Conservation (phyloP, 805 yeast genomes). For the Candida odintsovae region DNA sequence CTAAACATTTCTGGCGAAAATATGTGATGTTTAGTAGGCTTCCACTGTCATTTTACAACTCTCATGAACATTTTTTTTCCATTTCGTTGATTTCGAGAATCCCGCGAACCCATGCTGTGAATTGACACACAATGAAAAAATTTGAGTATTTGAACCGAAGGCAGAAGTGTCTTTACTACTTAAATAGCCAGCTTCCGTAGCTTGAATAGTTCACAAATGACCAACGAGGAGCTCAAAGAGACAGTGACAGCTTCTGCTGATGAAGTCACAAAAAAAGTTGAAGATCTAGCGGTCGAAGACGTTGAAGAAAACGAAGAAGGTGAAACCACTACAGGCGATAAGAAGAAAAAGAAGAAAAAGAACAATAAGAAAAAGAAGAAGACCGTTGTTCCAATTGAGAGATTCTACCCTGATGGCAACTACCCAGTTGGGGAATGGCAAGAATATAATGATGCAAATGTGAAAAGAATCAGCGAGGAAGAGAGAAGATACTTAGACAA, state of each 20-base stretch:
- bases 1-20: background rate
- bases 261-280: slow-evolving; percentile 15
- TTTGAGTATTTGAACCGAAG: background rate
- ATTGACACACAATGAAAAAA: background rate
- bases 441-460: slow-evolving; percentile 63
- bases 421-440: slow-evolving; percentile 88
- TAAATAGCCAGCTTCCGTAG: background rate
- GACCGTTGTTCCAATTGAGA: slow-evolving; percentile 56
- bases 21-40: background rate
- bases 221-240: background rate
- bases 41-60: background rate
- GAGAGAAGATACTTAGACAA: slow-evolving; percentile 78
- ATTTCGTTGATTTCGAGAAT: background rate
- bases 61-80: background rate
- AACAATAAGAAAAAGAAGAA: slow-evolving; percentile 50
- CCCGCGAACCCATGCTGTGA: background rate
- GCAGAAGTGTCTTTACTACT: no score
- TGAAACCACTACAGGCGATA: slow-evolving; percentile 20
- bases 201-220: background rate
- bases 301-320: slow-evolving; percentile 15
- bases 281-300: slow-evolving; percentile 1
- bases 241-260: background rate
- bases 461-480: slow-evolving; percentile 75
- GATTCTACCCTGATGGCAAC: slow-evolving; percentile 60
- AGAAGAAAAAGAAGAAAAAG: slow-evolving; percentile 51